phyloP scores from a whole-genome alignment of 345 rosid species.

The Citrus inodora region DNA sequence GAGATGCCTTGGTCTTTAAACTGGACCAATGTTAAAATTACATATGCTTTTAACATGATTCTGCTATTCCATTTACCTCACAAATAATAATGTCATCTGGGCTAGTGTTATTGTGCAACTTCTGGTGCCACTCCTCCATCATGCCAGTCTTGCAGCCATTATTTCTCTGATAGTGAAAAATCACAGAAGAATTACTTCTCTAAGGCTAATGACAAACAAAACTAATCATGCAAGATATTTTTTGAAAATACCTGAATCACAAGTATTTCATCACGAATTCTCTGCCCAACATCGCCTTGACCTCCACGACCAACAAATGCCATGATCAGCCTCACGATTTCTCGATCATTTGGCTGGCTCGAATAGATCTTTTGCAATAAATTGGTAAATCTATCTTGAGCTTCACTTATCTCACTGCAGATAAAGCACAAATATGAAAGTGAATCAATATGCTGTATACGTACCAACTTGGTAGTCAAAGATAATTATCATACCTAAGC shows the following conservation, averaged over 20 bases:
- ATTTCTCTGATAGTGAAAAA: conserved; percentile 31
- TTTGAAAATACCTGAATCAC: conserved; percentile 32
- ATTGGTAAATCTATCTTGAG: conserved; percentile 41
- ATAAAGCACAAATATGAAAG: background rate
- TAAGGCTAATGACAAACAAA: background rate
- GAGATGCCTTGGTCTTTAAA: background rate
- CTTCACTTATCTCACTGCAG: conserved; percentile 47
- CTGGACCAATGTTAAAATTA: background rate
- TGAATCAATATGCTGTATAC: background rate
- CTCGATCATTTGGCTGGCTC: conserved; percentile 32
- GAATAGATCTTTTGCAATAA: conserved; percentile 29
- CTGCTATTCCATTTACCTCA: conserved; percentile 31
- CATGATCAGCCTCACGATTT: conserved; percentile 39
- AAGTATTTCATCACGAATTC: conserved; percentile 45
- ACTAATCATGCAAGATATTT: background rate
- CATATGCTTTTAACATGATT: background rate
- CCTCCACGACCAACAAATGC: conserved; percentile 44
- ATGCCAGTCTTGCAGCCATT: conserved; percentile 39
- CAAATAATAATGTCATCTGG: conserved; percentile 48
- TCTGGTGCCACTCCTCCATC: conserved; percentile 59
- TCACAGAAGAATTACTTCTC: background rate
- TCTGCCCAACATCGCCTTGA: conserved; percentile 45
- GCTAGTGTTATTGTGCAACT: conserved; percentile 47
- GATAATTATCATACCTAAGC: background rate
- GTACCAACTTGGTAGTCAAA: conserved; percentile 4